Base-by-base conservation (phyloP, 495 filamentous ascomycete genomes). In the Aspergillus leporis region DNA sequence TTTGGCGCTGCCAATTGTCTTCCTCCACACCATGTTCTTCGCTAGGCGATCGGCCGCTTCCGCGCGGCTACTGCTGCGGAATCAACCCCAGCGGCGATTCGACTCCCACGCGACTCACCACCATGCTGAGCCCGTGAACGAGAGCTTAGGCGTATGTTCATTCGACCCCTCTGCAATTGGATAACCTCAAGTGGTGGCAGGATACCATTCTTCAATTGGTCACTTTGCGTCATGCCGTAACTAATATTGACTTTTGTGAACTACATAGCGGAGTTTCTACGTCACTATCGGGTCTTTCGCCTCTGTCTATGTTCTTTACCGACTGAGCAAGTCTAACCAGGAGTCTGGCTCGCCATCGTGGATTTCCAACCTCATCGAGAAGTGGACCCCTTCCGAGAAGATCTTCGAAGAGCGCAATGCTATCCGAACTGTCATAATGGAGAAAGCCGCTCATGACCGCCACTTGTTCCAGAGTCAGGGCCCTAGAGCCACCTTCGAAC, bases 361-460 rank as follows among this genome's bases (percentile, higher is more conserved):
- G 53, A 71, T 91, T 50, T 82, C 87, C 19, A 75, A 78, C 55
- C 65, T 83, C 55, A 87, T 92, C 65, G 65, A 70, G 49, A 80
- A 81, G 51, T 90, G 61, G 65, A 69, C 69, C 22, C 74, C 75
- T 45, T 72, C 72, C 45, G 66, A 76, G 63, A 67, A 86, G 60
- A 63, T 77, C 4, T 87, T 81, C 69, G 81, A 82, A 64, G 70
- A 81, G 63, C 76, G 82, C 51, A 91, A 90, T 66, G 76, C 78
- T 25, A 65, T 88, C 55, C 89, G 87, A 67, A 86, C 84, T 5
- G 72, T 70, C 34, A 80, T 83, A 63, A 69, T 90, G 51, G 88
- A 91, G 77, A 86, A 87, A 73, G 89, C 88, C 21, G 90, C 83
- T 21, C 66, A 74, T 49, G 87, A 92, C 70, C 76, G 84, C 65